These are phyloP conservation scores for Vitis hybrid DNA, from an alignment of 177 flowering plant species.

Conservation along the genomic window DNA sequence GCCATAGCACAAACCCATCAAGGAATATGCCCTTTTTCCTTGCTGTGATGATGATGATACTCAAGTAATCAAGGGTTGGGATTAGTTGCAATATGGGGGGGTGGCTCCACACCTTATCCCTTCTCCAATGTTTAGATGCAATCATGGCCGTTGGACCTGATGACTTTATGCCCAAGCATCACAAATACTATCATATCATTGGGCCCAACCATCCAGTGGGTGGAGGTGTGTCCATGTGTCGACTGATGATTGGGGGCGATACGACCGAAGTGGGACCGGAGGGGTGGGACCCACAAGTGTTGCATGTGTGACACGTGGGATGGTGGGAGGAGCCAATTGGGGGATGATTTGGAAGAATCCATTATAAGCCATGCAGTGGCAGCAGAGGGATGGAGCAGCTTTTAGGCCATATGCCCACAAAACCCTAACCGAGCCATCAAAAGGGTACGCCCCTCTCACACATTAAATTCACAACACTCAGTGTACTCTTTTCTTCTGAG, in stretches of 20 bases:
- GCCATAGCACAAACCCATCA: not conserved
- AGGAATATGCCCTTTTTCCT: no score
- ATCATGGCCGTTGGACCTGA: no score
- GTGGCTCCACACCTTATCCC: no score
- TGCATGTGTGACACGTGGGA: conserved; percentile 21
- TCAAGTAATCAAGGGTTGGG: no score
- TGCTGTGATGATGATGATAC: no score
- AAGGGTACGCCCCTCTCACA: conserved; percentile 8
- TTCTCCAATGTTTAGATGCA: no score
- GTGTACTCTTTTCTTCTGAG: not conserved
- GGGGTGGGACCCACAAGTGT: conserved; percentile 7
- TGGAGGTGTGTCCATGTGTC: no score
- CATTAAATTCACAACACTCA: conserved; percentile 29
- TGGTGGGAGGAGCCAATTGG: not conserved
- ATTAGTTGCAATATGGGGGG: no score
- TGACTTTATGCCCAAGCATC: no score
- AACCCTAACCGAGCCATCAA: conserved; percentile 19
- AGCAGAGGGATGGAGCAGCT: conserved; percentile 13
- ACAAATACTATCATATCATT: no score
- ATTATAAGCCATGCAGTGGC: conserved; percentile 20
- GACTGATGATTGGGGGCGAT: not conserved
- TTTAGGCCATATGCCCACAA: conserved; percentile 24
- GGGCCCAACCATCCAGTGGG: no score
- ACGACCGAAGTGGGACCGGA: conserved; percentile 18
- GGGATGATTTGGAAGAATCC: not conserved